Base-by-base conservation (phyloP, 2,329 filamentous ascomycete genomes). In the Juglanconis juglandina region DNA sequence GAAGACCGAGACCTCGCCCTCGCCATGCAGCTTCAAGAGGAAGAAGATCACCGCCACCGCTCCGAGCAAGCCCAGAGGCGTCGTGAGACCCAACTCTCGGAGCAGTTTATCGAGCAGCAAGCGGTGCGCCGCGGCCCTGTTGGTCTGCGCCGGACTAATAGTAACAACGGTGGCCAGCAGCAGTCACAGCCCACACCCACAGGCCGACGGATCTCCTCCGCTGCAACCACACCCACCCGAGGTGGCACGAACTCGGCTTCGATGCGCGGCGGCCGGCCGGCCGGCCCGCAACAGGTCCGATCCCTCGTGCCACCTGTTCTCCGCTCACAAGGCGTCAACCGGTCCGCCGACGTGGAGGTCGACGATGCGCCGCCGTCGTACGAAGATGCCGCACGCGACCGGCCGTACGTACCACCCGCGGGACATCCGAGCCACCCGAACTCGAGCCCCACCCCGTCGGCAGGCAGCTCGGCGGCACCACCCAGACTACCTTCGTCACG, bases 1-100 rank as follows among this genome's bases (percentile, higher is more conserved):
- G 86, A 97, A 75, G 93, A 97, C 68, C 87, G 93, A 62, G 91
- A 95, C 63, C 76, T 97, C 35, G 95, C 95, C 0, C 81, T 98
- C 3, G 93, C 94, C 0, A 80, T 99, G 6, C 95, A 98, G 70
- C 82, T 97, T 1, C 94, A 98, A 71, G 95, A 98, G 69, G 92
- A 96, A 71, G 94, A 98, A 72, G 92, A 97, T 65, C 87, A 92
- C 68, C 83, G 87, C 13, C 86, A 92, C 64, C 83, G 84, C n/a
- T 67, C 70, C 6, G 81, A 85, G 53, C 82, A 86, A 53, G 85
- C 83, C 9, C 83, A 87, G 1, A 81, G 87, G 7, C 79, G 81
- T 10, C 79, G 85, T n/a, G 87, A 92, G 71, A 86, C 85, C 58
- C 77, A 85, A 60, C 78, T 91, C 1, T 90, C 87, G 0, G 87